phyloP scores from a whole-genome alignment of 1,284 basidiomycete genomes.

The Xerocomus amazonicus region DNA sequence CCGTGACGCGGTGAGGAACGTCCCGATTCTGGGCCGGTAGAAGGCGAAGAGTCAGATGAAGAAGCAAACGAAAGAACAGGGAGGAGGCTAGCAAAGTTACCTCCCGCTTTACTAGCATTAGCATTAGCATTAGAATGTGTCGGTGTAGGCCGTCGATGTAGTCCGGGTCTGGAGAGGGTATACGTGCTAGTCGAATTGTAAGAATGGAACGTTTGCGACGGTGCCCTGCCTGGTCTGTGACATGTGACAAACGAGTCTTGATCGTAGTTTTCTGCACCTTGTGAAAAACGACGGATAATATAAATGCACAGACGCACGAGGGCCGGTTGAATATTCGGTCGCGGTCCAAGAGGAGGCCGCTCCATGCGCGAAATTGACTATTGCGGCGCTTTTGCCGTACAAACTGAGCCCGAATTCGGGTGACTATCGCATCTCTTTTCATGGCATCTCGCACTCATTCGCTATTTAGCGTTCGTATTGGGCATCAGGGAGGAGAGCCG shows the following conservation, averaged over 20 bases:
- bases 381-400: conserved; percentile 63
- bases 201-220: conserved; percentile 68
- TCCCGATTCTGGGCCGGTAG: conserved; percentile 27
- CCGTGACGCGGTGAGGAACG: conserved; percentile 31
- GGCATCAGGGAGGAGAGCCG: conserved; percentile 86
- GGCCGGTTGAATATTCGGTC: too few species aligned
- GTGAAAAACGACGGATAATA: neutral
- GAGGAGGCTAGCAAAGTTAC: conserved; percentile 23
- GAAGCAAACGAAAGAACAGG: conserved; percentile 20
- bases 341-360: neutral
- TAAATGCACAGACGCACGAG: conserved; percentile 45
- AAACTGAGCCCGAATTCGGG: conserved; percentile 78
- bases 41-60: conserved; percentile 25
- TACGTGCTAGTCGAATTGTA: conserved; percentile 70
- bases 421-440: conserved; percentile 26
- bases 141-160: conserved; percentile 82
- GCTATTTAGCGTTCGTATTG: conserved; percentile 55
- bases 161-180: conserved; percentile 78
- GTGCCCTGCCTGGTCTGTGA: conserved; percentile 36
- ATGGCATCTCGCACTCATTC: conserved; percentile 12
- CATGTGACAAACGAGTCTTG: conserved; percentile 58
- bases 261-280: conserved; percentile 62
- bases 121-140: conserved; percentile 38
- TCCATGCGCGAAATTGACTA: conserved; percentile 34
- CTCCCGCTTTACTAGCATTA: conserved; percentile 38